Evolutionary conservation across 2,329 filamentous ascomycete genomes (phyloP).

Genomic region (Aureobasidium sp.): DNA sequence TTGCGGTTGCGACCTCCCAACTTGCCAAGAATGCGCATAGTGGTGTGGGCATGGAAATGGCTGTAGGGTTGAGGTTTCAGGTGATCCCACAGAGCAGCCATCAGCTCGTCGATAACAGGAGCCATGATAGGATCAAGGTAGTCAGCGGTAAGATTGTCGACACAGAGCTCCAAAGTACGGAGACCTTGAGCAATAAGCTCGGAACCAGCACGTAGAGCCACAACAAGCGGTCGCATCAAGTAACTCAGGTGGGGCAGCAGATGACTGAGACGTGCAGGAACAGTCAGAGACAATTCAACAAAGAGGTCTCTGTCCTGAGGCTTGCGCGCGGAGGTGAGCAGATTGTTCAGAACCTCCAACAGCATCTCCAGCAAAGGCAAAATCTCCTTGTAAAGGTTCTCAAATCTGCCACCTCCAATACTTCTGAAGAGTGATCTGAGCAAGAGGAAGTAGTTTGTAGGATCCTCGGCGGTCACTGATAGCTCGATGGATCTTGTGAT

Average conservation of each 20-base stretch:
- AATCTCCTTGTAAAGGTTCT: constrained; percentile 97
- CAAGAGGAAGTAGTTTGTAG: constrained; percentile 97
- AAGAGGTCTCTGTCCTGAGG: constrained; percentile 89
- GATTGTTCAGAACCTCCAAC: constrained; percentile 90
- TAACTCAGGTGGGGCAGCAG: constrained; percentile 91
- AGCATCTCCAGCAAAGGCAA: constrained; percentile 94
- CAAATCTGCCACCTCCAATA: constrained; percentile 94
- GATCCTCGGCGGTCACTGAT: constrained; percentile 90
- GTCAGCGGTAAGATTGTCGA: constrained; percentile 95
- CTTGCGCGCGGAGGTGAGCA: constrained; percentile 83
- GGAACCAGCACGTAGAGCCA: constrained; percentile 81
- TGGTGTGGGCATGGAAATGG: constrained; percentile 96
- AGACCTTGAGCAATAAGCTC: constrained; percentile 93
- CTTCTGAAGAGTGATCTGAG: constrained; percentile 88
- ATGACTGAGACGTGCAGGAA: constrained; percentile 89
- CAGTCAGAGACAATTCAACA: constrained; percentile 92
- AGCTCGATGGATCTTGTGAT: constrained; percentile 96
- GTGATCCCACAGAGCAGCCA: constrained; percentile 96
- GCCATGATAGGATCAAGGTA: constrained; percentile 99
- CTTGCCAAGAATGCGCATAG: constrained; percentile 94
- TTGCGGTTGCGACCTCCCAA: constrained; percentile 91
- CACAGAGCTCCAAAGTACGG: constrained; percentile 87
- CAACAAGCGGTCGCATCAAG: constrained; percentile 94
- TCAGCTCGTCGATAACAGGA: constrained; percentile 95
- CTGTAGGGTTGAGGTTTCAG: constrained; percentile 89